These are phyloP conservation scores for Setaria italica DNA, from an alignment of 202 grass and related monocot species.

Conservation along the genomic window DNA sequence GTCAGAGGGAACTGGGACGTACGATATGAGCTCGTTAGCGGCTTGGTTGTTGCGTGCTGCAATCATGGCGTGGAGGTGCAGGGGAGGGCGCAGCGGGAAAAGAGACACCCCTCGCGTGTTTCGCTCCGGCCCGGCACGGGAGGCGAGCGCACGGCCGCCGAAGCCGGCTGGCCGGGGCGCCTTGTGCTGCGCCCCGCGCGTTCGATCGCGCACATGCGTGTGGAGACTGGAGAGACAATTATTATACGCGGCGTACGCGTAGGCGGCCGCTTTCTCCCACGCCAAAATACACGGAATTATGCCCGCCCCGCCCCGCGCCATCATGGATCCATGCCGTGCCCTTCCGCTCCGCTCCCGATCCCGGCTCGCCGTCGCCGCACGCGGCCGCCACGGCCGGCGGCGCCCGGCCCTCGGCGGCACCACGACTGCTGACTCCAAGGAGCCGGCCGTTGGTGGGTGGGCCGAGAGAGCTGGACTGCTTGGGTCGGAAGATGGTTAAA, in stretches of 20 bases:
- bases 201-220: neutral
- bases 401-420: too few species aligned
- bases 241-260: slow-evolving; percentile 9
- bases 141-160: slow-evolving; percentile 1
- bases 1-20: too few species aligned
- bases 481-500: too few species aligned
- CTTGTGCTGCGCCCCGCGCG: slow-evolving; percentile 15
- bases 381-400: too few species aligned
- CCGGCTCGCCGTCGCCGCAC: too few species aligned
- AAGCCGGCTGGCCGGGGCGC: neutral
- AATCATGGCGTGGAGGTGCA: neutral
- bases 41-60: neutral
- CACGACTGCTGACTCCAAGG: too few species aligned
- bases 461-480: too few species aligned
- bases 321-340: too few species aligned
- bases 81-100: neutral
- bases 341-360: too few species aligned
- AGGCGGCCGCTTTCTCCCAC: neutral
- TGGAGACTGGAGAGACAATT: neutral
- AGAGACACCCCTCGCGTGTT: slow-evolving; percentile 18
- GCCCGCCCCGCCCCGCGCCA: too few species aligned
- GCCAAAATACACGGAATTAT: too few species aligned
- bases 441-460: too few species aligned
- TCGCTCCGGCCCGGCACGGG: slow-evolving; percentile 1
- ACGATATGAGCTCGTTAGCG: neutral